Base-by-base conservation (phyloP, 2,329 filamentous ascomycete genomes). In the Malbranchea cinnamomea region DNA sequence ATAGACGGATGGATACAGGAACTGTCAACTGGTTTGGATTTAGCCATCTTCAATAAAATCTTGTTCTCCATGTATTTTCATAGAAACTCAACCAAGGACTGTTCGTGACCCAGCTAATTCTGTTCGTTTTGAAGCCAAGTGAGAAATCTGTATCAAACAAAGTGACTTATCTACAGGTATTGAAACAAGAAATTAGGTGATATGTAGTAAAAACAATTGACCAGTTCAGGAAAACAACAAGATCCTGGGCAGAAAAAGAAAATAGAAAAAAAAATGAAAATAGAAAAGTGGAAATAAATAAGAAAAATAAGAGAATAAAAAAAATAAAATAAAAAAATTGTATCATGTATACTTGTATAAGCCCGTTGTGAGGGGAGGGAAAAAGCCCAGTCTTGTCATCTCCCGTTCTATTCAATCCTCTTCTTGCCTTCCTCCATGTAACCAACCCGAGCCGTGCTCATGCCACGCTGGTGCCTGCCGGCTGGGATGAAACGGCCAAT, bases 381-480 rank as follows among this genome's bases (percentile, higher is more conserved):
- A n/a, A 22, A 22, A n/a, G n/a, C n/a, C 6, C 23, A 4, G 10
- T 24, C 23, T 24, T 5, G n/a, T n/a, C n/a, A n/a, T n/a, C 20
- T 22, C 11, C 3, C 9, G 20, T 22, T 35, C 38, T 52, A 62
- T 40, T 98, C 89, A 48, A 92, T 91, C 52, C 89, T 81, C 70
- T 94, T 98, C 69, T 98, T 98, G 31, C 89, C 89, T 58, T 98
- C 89, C 54, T 98, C 89, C 32, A 91, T 72, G 43, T 78, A 89
- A 18, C 82, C 68, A 43, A 91, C 76, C 37, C 82, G 68, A 24
- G 78, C 77, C 41, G 80, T 81, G 57, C 83, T 93, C 38, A 82
- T 69, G 2, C 84, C 83, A 10, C 85, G 67, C 56, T 92, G 81
- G 49, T 92, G 84, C 37, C 58, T 62, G 16, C 68, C 64, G 5